These are phyloP conservation scores for Medicago ruthenica DNA, from an alignment of 306 rosid species.

Conservation along the genomic window DNA sequence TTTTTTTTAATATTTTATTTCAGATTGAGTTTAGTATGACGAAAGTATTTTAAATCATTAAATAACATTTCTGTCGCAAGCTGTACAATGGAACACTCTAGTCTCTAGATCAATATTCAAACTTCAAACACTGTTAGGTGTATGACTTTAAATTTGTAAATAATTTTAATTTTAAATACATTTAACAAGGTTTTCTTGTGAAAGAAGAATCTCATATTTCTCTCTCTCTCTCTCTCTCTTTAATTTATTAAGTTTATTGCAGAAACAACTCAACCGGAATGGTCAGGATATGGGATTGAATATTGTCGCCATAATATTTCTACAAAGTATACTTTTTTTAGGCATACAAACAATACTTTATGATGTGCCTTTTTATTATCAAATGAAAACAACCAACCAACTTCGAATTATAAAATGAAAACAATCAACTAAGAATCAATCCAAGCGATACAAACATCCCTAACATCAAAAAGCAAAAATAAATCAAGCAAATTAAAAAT, in stretches of 20 bases:
- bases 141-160: neutral
- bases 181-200: neutral
- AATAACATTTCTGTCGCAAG: constrained; percentile 41
- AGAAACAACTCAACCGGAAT: neutral
- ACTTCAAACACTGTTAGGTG: constrained; percentile 36
- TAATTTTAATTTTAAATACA: neutral
- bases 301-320: no score
- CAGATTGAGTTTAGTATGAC: constrained; percentile 36
- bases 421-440: no score
- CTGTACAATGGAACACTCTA: constrained; percentile 49
- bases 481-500: no score
- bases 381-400: no score
- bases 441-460: no score
- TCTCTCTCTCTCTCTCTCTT: neutral
- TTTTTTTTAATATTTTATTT: constrained; percentile 2
- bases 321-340: no score
- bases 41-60: constrained; percentile 18
- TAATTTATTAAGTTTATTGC: neutral
- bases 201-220: neutral
- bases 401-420: no score
- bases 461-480: no score
- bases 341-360: no score
- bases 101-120: constrained; percentile 48
- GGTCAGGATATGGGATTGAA: neutral
- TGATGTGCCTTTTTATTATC: no score